A percentile compares a stretch with the other conserved stretches of the same genome.
Evolutionary conservation across 208 protist genomes (phyloP).

Genomic region (Leishmania amazonensis): DNA sequence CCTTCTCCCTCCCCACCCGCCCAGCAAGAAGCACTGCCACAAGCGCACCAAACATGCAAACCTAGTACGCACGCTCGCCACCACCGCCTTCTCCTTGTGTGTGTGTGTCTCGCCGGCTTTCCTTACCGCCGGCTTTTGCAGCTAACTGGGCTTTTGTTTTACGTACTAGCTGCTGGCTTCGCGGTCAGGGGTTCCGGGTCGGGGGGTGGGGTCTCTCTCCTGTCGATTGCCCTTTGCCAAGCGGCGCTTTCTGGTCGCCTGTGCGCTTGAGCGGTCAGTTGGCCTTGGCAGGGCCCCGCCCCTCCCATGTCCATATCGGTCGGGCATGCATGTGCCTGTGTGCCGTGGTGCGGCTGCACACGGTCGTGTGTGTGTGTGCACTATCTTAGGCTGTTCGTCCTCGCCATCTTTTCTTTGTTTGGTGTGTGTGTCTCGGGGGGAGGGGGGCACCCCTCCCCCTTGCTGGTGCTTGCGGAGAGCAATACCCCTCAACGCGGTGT

Average conservation of each 20-base stretch:
- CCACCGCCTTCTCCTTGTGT: neutral
- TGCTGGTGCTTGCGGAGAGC: neutral
- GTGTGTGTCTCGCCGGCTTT: neutral
- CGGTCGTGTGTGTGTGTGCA: neutral
- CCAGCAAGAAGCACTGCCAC: neutral
- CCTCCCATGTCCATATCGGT: neutral
- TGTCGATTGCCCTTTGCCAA: neutral
- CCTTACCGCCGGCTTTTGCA: neutral
- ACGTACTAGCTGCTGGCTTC: neutral
- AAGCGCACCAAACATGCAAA: neutral
- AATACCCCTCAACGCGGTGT: neutral
- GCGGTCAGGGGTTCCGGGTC: neutral
- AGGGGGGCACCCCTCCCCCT: neutral
- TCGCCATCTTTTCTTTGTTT: neutral
- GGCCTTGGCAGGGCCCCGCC: neutral
- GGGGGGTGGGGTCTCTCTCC: neutral
- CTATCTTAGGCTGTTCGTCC: neutral
- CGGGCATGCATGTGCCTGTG: neutral
- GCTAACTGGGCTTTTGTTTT: conserved; percentile 5
- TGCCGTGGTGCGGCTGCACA: neutral
- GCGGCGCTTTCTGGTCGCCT: neutral
- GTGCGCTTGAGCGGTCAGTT: neutral
- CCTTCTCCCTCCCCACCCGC: neutral
- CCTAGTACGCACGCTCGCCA: neutral
- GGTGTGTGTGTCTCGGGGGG: no score